Evolutionary conservation across 148 eudicot species (phyloP).

Genomic region (Rhododendron kiyosumense): DNA sequence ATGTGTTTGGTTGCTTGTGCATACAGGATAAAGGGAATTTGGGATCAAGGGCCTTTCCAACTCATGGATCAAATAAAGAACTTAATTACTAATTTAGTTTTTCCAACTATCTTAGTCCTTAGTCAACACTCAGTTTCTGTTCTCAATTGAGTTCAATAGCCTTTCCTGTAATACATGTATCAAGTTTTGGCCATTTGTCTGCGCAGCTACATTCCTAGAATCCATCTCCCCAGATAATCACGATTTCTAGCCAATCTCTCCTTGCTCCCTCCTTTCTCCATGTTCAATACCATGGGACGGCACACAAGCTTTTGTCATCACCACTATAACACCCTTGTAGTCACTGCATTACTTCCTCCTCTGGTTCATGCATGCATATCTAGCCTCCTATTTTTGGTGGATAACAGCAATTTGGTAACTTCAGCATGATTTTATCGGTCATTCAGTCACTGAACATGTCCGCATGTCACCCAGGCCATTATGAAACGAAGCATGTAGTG

Average conservation of each 20-base stretch:
- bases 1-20: neutral
- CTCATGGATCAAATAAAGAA: neutral
- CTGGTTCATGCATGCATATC: neutral
- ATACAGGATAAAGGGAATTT: neutral
- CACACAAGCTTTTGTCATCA: neutral
- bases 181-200: neutral
- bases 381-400: neutral
- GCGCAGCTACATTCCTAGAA: neutral
- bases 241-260: neutral
- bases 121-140: neutral
- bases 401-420: neutral
- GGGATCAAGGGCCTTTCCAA: neutral
- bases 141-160: neutral
- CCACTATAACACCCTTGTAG: neutral
- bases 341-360: neutral
- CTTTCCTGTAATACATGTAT: neutral
- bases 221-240: neutral
- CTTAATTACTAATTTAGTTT: neutral
- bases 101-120: neutral
- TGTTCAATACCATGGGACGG: neutral
- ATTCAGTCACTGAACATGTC: no score
- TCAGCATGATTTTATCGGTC: no score
- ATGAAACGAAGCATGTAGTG: no score
- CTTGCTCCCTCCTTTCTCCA: neutral
- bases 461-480: no score